Evolutionary conservation across 2,329 filamentous ascomycete genomes (phyloP).

Genomic region (Parafenestella ontariensis): DNA sequence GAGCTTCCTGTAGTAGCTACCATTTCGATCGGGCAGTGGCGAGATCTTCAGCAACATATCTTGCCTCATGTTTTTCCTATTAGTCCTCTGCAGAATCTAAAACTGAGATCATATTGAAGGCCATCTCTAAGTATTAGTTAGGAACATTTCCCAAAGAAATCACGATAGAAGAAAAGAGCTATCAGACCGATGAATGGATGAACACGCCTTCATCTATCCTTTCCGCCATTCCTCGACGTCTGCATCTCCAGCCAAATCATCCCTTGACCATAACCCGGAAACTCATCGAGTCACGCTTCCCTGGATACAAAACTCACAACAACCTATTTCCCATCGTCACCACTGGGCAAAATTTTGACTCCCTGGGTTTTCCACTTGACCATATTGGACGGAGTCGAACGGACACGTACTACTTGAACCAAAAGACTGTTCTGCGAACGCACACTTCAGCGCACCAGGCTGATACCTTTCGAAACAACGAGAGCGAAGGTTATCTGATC

Average conservation of each 20-base stretch:
- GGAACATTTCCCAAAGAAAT: slow-evolving; percentile 46
- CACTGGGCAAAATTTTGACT: slow-evolving; percentile 91
- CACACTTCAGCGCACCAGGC: slow-evolving; percentile 95
- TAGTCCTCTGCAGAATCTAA: neutral
- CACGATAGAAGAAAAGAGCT: slow-evolving; percentile 68
- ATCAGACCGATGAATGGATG: slow-evolving; percentile 79
- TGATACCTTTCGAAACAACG: slow-evolving; percentile 76
- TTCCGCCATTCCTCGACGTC: slow-evolving; percentile 72
- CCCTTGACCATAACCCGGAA: slow-evolving; percentile 89
- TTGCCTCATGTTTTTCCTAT: neutral
- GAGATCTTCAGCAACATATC: neutral
- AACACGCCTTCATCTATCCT: slow-evolving; percentile 82
- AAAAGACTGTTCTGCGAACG: slow-evolving; percentile 81
- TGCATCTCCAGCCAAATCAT: slow-evolving; percentile 93
- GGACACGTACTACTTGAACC: slow-evolving; percentile 96
- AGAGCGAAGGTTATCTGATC: slow-evolving; percentile 83
- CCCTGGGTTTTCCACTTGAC: slow-evolving; percentile 86
- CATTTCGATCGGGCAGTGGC: neutral
- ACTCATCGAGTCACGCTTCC: slow-evolving; percentile 90
- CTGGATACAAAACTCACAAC: slow-evolving; percentile 78
- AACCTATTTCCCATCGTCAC: slow-evolving; percentile 83
- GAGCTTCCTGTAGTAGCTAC: neutral
- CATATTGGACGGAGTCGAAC: slow-evolving; percentile 86
- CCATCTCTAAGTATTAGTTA: slow-evolving; percentile 20
- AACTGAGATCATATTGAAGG: neutral